These are phyloP conservation scores for Podosphaera aphanis DNA, from an alignment of 2,329 filamentous ascomycete genomes.

Conservation along the genomic window DNA sequence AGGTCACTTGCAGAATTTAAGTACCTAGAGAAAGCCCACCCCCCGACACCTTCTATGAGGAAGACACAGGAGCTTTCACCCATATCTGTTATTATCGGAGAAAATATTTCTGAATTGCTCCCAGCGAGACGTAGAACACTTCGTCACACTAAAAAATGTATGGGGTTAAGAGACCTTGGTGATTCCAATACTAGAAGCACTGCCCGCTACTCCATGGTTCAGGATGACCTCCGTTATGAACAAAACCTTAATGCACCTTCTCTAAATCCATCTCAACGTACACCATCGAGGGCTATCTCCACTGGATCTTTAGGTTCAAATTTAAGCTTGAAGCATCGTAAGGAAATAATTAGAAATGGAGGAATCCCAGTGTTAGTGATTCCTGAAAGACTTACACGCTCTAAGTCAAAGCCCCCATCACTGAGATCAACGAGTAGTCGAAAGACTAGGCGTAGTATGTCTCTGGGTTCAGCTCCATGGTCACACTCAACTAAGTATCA, in stretches of 20 bases:
- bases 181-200: conserved; percentile 18
- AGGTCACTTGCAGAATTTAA: neutral
- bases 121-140: conserved; percentile 28
- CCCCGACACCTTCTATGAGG: neutral
- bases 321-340: conserved; percentile 29
- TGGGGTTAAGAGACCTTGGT: conserved; percentile 24
- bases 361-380: conserved; percentile 39
- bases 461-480: conserved; percentile 24
- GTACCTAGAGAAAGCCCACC: neutral
- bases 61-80: neutral
- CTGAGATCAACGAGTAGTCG: conserved; percentile 37
- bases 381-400: conserved; percentile 28
- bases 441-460: conserved; percentile 28
- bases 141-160: conserved; percentile 35
- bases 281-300: conserved; percentile 23
- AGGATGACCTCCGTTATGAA: neutral
- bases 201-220: conserved; percentile 6
- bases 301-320: conserved; percentile 24
- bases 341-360: conserved; percentile 33
- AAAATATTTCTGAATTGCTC: conserved; percentile 28
- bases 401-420: conserved; percentile 27
- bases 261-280: neutral
- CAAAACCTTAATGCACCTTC: neutral
- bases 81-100: conserved; percentile 18
- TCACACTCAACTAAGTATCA: conserved; percentile 21